Conservation (phyloP, 164 flowering plant genomes). For the Vitis rupestris region DNA sequence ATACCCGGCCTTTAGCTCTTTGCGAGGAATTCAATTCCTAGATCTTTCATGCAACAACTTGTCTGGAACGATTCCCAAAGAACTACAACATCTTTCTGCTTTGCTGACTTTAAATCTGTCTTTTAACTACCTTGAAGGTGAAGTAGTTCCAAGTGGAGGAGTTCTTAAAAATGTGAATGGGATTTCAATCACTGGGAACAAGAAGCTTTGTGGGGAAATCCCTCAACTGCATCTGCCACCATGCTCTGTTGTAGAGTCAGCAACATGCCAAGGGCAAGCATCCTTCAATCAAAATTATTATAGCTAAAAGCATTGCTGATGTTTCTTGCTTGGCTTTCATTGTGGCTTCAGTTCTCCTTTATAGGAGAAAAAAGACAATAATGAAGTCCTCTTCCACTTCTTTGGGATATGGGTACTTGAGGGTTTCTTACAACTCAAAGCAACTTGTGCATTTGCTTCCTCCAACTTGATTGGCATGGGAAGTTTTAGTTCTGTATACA, state of each 20-base stretch:
- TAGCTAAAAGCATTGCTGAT: not conserved
- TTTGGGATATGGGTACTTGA: not conserved
- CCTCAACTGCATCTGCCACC: conserved; percentile 21
- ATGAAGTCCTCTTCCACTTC: not conserved
- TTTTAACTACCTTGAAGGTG: conserved; percentile 39
- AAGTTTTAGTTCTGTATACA: conserved; percentile 30
- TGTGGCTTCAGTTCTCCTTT: not conserved
- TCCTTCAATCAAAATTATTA: not conserved
- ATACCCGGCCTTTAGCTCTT: no score
- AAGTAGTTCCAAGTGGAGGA: conserved; percentile 37
- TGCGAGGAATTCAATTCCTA: no score
- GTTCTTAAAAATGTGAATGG: conserved; percentile 31
- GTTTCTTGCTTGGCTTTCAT: not conserved
- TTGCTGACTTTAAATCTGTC: no score
- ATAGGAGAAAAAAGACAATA: conserved; percentile 4
- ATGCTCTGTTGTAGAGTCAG: conserved; percentile 10
- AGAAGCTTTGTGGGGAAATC: conserved; percentile 39
- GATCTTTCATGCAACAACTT: no score
- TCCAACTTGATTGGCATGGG: conserved; percentile 29
- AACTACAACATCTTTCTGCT: no score
- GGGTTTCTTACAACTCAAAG: conserved; percentile 22
- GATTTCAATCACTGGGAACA: conserved; percentile 28
- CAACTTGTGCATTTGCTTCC: conserved; percentile 27
- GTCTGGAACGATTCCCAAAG: no score
- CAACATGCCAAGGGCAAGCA: not conserved